Evolutionary conservation across 169 alveolate genomes (phyloP), one percentile per base, ranked within the genome.

Genomic region (Plasmodium inui): DNA sequence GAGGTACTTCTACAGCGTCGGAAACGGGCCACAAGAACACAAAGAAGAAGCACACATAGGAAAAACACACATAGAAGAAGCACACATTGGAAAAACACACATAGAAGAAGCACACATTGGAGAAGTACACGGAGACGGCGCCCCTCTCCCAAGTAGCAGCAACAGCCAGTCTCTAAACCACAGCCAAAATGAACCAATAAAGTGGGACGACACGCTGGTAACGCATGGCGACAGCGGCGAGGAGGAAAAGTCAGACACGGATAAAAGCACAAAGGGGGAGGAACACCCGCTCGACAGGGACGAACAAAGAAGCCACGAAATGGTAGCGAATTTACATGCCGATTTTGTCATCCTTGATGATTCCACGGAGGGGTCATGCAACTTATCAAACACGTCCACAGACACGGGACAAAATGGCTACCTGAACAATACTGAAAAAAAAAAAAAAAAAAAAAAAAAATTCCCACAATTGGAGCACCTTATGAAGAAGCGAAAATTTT

Each of bases 401-500:
- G 76, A 67, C 76, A n/a, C 41, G 9, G 37, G 1, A 6, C 14
- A 67, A 9, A 67, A 67, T 28, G 37, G 37, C 37, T 19, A 67
- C 37, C 30, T 67, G 76, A 28, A 28, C 76, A 67, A 7, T 19
- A 2, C 39, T 67, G 74, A 61, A 61, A 67, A 67, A 67, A 61
- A 84, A 71, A 44, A 82, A n/a, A 30, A 82, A 34, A 61, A 3
- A 28, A 76, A 39, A 32, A 76, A 50, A 85, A 34, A 73, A 6
- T 34, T 73, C 46, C 41, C 8, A 17, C 78, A 74, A 50, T 26
- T 85, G 12, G 76, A 85, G 39, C 81, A 76, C 14, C 85, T 50
- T 46, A 73, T 85, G 72, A 50, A 67, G 41, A 74, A 50, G 10
- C 78, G 80, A 34, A 50, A 39, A 4, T 44, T 44, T n/a, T 85